phyloP scores from a whole-genome alignment of 805 yeast genomes.

The Candida quercuum region DNA sequence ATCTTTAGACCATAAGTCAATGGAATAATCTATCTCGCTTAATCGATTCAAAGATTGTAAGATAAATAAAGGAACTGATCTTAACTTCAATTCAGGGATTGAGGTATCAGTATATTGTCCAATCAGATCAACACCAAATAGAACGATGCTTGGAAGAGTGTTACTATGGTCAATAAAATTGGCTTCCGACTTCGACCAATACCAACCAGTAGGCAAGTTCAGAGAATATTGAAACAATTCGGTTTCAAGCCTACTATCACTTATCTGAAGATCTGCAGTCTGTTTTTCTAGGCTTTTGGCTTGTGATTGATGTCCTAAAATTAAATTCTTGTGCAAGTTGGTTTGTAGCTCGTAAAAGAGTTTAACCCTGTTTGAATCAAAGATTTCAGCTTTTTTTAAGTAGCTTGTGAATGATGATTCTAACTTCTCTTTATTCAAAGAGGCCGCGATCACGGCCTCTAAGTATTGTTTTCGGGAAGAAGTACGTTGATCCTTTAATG shows the following conservation, averaged over 20 bases:
- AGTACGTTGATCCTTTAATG: constrained; percentile 9
- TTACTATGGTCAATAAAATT: constrained; percentile 7
- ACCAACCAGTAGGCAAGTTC: constrained; percentile 15
- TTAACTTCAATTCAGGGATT: constrained; percentile 7
- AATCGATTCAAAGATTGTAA: constrained; percentile 5
- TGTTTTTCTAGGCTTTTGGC: constrained; percentile 1
- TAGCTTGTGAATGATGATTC: constrained; percentile 9
- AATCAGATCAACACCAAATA: constrained; percentile 21
- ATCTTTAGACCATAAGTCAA: constrained; percentile 10
- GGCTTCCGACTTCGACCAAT: constrained; percentile 20
- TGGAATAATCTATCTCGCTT: constrained; percentile 6
- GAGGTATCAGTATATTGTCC: constrained; percentile 8
- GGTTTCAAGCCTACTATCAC: constrained; percentile 4
- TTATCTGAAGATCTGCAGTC: neutral
- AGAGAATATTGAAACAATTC: constrained; percentile 8
- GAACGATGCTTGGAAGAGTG: neutral
- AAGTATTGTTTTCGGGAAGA: constrained; percentile 6
- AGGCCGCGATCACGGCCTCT: constrained; percentile 4
- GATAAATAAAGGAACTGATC: constrained; percentile 17
- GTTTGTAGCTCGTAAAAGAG: constrained; percentile 10
- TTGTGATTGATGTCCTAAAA: constrained; percentile 5
- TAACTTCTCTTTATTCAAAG: constrained; percentile 4
- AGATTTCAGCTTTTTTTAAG: constrained; percentile 11
- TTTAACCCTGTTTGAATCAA: constrained; percentile 14
- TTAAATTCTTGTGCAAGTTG: constrained; percentile 7